Base-by-base conservation (phyloP, 2,329 filamentous ascomycete genomes). In the Apiospora marii region DNA sequence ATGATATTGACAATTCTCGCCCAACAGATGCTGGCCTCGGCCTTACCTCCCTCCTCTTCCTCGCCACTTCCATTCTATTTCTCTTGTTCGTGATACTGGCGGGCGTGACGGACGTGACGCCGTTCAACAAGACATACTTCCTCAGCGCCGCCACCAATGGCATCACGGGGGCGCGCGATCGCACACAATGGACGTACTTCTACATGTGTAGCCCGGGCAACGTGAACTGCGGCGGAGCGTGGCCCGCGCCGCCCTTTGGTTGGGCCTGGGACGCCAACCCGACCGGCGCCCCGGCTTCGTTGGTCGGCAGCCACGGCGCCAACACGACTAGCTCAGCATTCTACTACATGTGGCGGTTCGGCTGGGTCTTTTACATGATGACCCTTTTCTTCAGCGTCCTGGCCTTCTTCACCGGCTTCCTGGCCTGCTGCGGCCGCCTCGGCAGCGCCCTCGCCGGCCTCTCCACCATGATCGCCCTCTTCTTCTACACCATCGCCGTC, bases 141-240 rank as follows among this genome's bases (percentile, higher is more conserved):
- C 90, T 98, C 44, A 87, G 92, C 80, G 94, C 94, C 78, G 89
- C 93, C 80, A 98, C 95, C 0, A 85, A 84, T 44, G 90, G 87
- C 79, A 95, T 97, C 79, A 85, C 88, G 3, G 91, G 92, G 68
- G 92, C 94, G 16, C 89, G 92, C 70, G 74, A 86, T 69, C 78
- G 88, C 24, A 92, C 94, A 16, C 92, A 96, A 84, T 98, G 96
- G 96, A 97, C 95, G 48, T 97, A 93, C 84, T 96, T 97, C 87
- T 92, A 93, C 82, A 86, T 97, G 74, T 97, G 95, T 84, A 90
- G 91, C 70, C 85, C 85, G 43, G 84, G 84, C 74, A 89, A 91
- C 80, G 86, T 85, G 70, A 84, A 93, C 83, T 98, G 94, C 83
- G 88, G 90, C 73, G 79, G 79, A 0, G 82, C 89, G 3, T 87